Conservation (phyloP, 805 yeast genomes). For the Yarrowia sp. region DNA sequence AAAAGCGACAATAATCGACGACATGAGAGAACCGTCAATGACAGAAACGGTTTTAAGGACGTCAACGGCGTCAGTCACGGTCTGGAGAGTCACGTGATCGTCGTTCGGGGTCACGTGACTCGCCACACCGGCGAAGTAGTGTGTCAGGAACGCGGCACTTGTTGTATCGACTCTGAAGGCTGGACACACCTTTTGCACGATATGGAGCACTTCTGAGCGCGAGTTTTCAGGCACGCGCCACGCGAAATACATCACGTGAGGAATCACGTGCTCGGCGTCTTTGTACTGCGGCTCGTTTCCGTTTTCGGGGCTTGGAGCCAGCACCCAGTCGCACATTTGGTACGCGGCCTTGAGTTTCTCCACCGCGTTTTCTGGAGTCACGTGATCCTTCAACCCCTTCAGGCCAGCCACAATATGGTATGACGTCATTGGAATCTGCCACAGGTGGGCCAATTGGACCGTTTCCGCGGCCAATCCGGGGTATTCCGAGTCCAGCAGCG, state of each 20-base stretch:
- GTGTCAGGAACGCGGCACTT: not conserved
- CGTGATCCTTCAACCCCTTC: conserved; percentile 5
- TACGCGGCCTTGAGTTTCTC: conserved; percentile 17
- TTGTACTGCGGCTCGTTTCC: conserved; percentile 34
- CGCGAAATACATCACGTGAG: conserved; percentile 23
- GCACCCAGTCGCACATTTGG: conserved; percentile 36
- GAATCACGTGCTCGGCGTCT: conserved; percentile 14
- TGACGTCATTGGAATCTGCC: conserved; percentile 15
- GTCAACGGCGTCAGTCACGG: not conserved
- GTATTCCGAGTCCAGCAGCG: not conserved
- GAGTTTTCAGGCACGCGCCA: conserved; percentile 30
- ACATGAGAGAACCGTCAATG: conserved; percentile 24
- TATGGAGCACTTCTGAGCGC: conserved; percentile 5
- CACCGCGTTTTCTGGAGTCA: conserved; percentile 9
- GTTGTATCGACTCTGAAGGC: conserved; percentile 10
- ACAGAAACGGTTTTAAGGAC: not conserved
- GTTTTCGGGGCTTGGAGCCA: conserved; percentile 23
- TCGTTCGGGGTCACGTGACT: not conserved
- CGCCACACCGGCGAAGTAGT: conserved; percentile 9
- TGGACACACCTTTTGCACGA: conserved; percentile 27
- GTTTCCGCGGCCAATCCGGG: conserved; percentile 2
- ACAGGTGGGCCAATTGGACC: conserved; percentile 3
- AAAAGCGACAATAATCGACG: not conserved
- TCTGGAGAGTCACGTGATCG: not conserved
- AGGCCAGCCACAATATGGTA: not conserved